phyloP scores from a whole-genome alignment of 192 early-diverging fungal genomes.

The Anaeromyces robustus region DNA sequence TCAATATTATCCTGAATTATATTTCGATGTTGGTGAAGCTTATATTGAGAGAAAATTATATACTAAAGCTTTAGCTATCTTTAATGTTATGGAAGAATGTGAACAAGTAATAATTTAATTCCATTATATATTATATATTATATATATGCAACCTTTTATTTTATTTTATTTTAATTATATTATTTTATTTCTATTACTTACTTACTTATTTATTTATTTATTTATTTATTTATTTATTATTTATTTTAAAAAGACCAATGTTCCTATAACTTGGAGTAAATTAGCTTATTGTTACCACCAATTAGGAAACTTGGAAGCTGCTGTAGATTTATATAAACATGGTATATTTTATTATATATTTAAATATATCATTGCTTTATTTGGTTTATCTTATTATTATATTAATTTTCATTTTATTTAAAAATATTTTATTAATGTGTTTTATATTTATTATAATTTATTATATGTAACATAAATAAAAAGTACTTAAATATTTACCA shows the following conservation, averaged over 20 bases:
- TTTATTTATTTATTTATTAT: too few species aligned
- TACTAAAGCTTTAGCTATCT: slow-evolving; percentile 41
- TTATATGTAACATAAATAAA: too few species aligned
- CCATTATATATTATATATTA: too few species aligned
- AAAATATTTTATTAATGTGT: too few species aligned
- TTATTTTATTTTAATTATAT: too few species aligned
- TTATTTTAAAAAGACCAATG: slow-evolving; percentile 10
- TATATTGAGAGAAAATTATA: slow-evolving; percentile 48
- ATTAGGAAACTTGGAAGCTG: slow-evolving; percentile 29
- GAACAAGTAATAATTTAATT: neutral
- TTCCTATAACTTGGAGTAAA: slow-evolving; percentile 27
- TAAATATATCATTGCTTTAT: too few species aligned
- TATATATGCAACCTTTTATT: too few species aligned
- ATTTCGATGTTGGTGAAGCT: slow-evolving; percentile 57
- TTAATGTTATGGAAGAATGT: slow-evolving; percentile 18
- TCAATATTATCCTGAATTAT: slow-evolving; percentile 46
- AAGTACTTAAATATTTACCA: slow-evolving; percentile 37
- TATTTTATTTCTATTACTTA: too few species aligned
- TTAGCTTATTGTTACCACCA: slow-evolving; percentile 43
- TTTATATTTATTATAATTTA: too few species aligned
- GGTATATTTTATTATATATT: slow-evolving; percentile 7
- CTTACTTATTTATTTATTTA: too few species aligned
- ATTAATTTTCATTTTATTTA: too few species aligned
- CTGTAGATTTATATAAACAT: slow-evolving; percentile 25
- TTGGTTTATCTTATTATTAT: too few species aligned